Base-by-base conservation (phyloP, 1,139 yeast genomes). In the Lodderomyces oxycetoniae region DNA sequence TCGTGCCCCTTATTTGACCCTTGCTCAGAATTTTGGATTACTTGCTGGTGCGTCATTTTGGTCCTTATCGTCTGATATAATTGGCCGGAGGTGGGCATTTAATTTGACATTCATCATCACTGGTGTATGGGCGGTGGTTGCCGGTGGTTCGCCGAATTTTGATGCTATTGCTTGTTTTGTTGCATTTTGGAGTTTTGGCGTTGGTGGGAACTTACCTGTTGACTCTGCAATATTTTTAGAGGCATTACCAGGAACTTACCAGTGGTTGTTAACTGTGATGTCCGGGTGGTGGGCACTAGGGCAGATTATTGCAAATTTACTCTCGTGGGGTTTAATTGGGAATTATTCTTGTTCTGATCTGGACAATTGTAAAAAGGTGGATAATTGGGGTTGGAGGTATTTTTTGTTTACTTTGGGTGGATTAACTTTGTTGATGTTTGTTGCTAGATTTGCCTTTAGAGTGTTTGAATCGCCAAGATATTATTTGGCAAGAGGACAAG, bases 251-350 rank as follows among this genome's bases (percentile, higher is more conserved):
- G 47, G 56, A 4, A 48, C 48, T 10, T 53, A 66, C 31, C 63
- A 61, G 36, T 66, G 68, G 67, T 44, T 66, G 5, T 56, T 66
- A 40, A 64, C 71, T 0, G 65, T 62, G 17, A 63, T 67, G 69
- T 59, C 68, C 3, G 48, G 53, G 7, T 66, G 68, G 67, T 67
- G 72, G 73, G 61, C 71, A 3, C 43, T 65, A 26, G 71, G 71
- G 5, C 72, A 66, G 42, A 46, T 65, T 14, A 46, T 63, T 14
- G 61, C 70, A 19, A 65, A 62, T 32, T 52, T 65, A 26, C 40
- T 67, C 13, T 53, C 68, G 9, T 65, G 71, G 71, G 71, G 61
- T 1, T 53, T 67, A 26, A 57, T 67, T 21, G 48, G 64, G 5
- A 65, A 63, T 42, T 66, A 42, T 38, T 61, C 70, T 5, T 66